Base-by-base conservation (phyloP, 1,139 yeast species). In the Suhomyces wounanorum region DNA sequence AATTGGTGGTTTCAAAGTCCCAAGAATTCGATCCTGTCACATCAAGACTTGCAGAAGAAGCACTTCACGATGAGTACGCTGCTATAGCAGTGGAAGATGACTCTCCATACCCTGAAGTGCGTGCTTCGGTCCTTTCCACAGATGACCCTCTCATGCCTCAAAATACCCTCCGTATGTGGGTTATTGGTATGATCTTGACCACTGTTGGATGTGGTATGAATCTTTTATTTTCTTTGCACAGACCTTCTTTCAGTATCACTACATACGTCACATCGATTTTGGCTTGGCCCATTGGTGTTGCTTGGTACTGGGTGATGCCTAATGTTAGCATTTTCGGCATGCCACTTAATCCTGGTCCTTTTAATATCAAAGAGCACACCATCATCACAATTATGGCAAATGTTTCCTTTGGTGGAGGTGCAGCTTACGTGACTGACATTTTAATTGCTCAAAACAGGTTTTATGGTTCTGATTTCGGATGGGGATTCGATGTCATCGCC, bases 91-190 rank as follows among this genome's bases (percentile, higher is more conserved):
- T 73, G 30, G 78, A 73, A 59, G 78, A 81, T 58, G 85, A 84
- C 61, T 82, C 86, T 16, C 85, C 87, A 7, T 83, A 82, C 62
- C 83, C 88, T 0, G 89, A 85, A 62, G 90, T 85, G 38, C 75
- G 89, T 60, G 87, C 88, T 7, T 78, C 88, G 6, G 88, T 85
- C 35, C 87, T 88, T 3, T 77, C 84, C 39, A 69, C 74, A 23
- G 89, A 84, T 61, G 85, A 84, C 61, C 72, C 77, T 1, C 53
- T 70, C 0, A 59, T 82, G 33, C 85, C 84, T 0, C 88, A 83
- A 60, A 81, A 79, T 58, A 84, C 89, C 23, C 59, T 83, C 45
- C 75, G 90, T 63, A 80, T 81, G 77, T 84, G 89, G 89, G 67
- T 73, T 11, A 48, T 70, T 40, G 81, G 81, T 26, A 65, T 80